Evolutionary conservation across 2,329 filamentous ascomycete species (phyloP).

Genomic region (Akanthomyces uredinophilus): DNA sequence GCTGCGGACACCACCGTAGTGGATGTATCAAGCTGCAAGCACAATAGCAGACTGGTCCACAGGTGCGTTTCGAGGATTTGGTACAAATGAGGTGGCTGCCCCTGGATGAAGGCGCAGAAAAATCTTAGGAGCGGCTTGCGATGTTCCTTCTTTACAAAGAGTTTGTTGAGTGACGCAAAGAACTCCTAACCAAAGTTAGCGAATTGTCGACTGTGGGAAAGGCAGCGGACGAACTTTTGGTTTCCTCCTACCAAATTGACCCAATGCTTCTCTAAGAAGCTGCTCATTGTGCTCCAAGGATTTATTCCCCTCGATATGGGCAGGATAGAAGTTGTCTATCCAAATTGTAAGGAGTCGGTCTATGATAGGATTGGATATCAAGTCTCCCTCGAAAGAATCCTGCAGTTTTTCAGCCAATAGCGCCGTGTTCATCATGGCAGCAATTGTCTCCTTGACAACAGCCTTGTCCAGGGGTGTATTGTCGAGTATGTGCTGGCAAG

Average conservation of each 20-base stretch:
- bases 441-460: constrained; percentile 58
- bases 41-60: constrained; percentile 66
- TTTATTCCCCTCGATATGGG: constrained; percentile 32
- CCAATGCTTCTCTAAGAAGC: constrained; percentile 46
- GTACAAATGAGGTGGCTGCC: constrained; percentile 75
- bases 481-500: constrained; percentile 32
- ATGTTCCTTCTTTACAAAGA: constrained; percentile 59
- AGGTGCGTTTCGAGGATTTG: constrained; percentile 66
- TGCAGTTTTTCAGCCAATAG: constrained; percentile 56
- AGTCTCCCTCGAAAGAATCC: constrained; percentile 35
- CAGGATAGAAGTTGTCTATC: constrained; percentile 44
- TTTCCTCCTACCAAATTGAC: constrained; percentile 60
- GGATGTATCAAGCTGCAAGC: constrained; percentile 71
- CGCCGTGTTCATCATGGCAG: constrained; percentile 60
- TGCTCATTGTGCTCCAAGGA: constrained; percentile 43
- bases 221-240: constrained; percentile 43
- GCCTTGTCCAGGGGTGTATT: constrained; percentile 57
- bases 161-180: constrained; percentile 58
- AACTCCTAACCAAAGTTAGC: constrained; percentile 47
- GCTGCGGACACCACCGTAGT: constrained; percentile 72
- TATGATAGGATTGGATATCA: constrained; percentile 46
- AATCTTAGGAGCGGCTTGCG: constrained; percentile 62
- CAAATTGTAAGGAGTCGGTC: constrained; percentile 53
- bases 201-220: neutral
- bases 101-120: constrained; percentile 66